Percentiles rank a stretch among this genome's conserved stretches.
phyloP scores from a whole-genome alignment of 148 eudicot genomes.

The Linanthus parryae region DNA sequence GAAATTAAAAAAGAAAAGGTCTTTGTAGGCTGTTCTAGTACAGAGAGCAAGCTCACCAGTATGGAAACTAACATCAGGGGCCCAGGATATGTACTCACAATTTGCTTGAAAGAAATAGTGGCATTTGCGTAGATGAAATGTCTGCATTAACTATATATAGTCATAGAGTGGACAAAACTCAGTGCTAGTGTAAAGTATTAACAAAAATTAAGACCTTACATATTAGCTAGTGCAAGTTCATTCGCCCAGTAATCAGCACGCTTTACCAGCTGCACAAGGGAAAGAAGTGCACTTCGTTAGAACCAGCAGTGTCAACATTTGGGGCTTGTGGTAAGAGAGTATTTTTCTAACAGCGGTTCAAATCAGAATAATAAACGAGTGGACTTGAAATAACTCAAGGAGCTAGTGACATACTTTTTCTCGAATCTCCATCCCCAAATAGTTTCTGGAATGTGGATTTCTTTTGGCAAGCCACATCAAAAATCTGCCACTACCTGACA shows the following conservation, averaged over 20 bases:
- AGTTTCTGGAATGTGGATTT: conserved; percentile 52
- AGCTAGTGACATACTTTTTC: conserved; percentile 48
- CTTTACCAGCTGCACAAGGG: conserved; percentile 60
- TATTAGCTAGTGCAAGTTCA: conserved; percentile 53
- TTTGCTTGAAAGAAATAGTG: conserved; percentile 67
- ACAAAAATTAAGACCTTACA: conserved; percentile 39
- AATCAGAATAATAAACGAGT: conserved; percentile 7
- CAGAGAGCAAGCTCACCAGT: conserved; percentile 53
- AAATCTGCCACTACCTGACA: conserved; percentile 95
- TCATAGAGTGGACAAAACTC: conserved; percentile 3
- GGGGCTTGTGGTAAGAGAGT: background rate
- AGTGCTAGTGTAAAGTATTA: conserved; percentile 4
- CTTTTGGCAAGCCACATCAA: conserved; percentile 89
- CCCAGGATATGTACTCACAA: conserved; percentile 84
- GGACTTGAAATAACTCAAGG: conserved; percentile 14
- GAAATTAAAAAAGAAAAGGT: background rate
- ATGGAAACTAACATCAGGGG: conserved; percentile 74
- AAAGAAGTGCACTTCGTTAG: background rate
- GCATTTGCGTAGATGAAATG: conserved; percentile 87
- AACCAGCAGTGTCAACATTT: background rate
- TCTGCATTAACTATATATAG: conserved; percentile 35
- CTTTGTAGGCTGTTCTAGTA: no score
- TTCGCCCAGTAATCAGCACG: conserved; percentile 85
- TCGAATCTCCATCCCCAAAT: conserved; percentile 90
- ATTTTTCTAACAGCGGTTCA: background rate